Conservation (phyloP, 1,284 basidiomycete species). For the Rhodotorula sp. region DNA sequence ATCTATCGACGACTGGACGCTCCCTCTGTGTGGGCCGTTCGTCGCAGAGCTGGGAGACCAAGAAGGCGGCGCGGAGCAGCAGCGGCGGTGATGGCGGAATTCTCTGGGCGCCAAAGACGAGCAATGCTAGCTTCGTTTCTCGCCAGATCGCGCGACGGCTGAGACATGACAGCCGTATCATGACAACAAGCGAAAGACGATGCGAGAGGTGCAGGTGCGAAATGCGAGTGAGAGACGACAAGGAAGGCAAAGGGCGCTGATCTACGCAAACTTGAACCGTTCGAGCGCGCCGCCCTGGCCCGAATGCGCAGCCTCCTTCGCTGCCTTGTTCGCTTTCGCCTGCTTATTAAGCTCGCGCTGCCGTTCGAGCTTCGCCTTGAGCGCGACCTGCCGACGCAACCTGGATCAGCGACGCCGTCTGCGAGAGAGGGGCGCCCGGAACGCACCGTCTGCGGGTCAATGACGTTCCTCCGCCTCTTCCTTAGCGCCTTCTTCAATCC, state of each 20-base stretch:
- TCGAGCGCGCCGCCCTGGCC: constrained; percentile 32
- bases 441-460: constrained; percentile 74
- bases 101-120: no score
- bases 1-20: constrained; percentile 12
- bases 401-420: not conserved
- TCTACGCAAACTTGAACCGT: constrained; percentile 32
- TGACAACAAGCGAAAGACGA: no score
- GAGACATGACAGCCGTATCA: no score
- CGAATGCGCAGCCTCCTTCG: constrained; percentile 14
- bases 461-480: constrained; percentile 88
- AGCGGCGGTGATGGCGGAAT: not conserved
- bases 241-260: not conserved
- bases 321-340: constrained; percentile 28
- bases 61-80: not conserved
- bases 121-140: no score
- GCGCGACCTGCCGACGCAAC: constrained; percentile 22
- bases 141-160: no score
- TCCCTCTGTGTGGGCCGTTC: constrained; percentile 15
- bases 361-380: constrained; percentile 37
- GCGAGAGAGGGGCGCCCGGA: not conserved
- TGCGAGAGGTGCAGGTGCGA: no score
- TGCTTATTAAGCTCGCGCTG: constrained; percentile 23
- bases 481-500: constrained; percentile 66
- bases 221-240: no score
- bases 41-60: constrained; percentile 17